Base-by-base conservation (phyloP, 2,329 filamentous ascomycete genomes). In the Fusarium sp. region DNA sequence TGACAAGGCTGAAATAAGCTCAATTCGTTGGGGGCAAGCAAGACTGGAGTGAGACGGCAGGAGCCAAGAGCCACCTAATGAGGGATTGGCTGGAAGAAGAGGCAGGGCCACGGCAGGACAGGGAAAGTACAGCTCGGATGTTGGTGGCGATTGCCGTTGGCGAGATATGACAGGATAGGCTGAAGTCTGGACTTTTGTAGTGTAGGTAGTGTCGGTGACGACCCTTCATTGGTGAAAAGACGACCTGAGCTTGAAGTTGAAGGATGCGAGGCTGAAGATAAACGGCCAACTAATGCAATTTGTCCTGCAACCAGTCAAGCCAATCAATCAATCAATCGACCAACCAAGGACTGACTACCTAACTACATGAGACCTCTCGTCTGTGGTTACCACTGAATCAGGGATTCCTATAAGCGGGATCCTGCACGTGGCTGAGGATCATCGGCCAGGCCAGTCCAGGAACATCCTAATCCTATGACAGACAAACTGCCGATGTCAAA, bases 1-100 rank as follows among this genome's bases (percentile, higher is more conserved):
- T 39, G 65, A 65, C 70, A 52, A 74, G 66, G 74, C 73, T 77
- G 73, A 68, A 76, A 75, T 77, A 75, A 72, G 73, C 67, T 75
- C 66, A 69, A 61, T 57, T 57, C 35, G 62, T 64, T 60, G 55
- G 66, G 61, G 61, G 54, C 41, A 33, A 56, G 46, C 46, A 49
- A n/a, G n/a, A 49, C 15, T 22, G 31, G 41, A 56, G 66, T n/a
- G 64, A 55, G 65, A 71, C 15, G 56, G 41, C 27, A 35, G 50
- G 56, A 59, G 66, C 54, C 62, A 71, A 45, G 61, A 62, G 68
- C 56, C 58, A 60, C 55, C 49, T 22, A 70, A 73, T n/a, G 63
- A 73, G 44, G 55, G 31, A 61, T 41, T 67, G 65, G 38, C 49
- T 39, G 54, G 45, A 49, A 58, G 25, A 42, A 41, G 45, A 65